A percentile compares a stretch with the other conserved stretches of the same genome.
These are phyloP conservation scores for Ilex paraguariensis DNA, from an alignment of 305 asterid species.

Conservation along the genomic window DNA sequence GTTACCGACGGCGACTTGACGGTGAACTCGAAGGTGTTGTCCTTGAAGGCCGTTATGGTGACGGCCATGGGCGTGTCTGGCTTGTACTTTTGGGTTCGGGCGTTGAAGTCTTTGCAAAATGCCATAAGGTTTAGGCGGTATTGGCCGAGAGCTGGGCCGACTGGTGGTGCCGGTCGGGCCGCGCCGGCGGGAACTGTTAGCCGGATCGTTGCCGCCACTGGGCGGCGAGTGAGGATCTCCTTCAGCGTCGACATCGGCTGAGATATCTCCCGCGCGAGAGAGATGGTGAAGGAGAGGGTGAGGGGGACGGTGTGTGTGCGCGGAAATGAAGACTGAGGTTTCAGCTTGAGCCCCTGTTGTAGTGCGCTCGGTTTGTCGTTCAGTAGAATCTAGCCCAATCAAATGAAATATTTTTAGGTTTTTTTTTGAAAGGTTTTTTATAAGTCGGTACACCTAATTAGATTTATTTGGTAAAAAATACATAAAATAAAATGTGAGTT, in stretches of 20 bases:
- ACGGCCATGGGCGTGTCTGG: slow-evolving; percentile 81
- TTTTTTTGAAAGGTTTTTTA: no score
- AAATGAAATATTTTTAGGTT: no score
- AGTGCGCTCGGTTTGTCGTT: no score
- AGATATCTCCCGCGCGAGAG: no score
- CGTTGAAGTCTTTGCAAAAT: slow-evolving; percentile 92
- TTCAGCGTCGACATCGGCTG: slow-evolving; percentile 52
- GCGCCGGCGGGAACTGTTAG: slow-evolving; percentile 85
- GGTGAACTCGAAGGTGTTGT: slow-evolving; percentile 77
- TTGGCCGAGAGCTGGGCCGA: slow-evolving; percentile 86
- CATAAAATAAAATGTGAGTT: no score
- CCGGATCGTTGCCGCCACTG: slow-evolving; percentile 85
- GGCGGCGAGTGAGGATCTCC: slow-evolving; percentile 83
- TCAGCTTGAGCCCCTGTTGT: no score
- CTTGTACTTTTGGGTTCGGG: slow-evolving; percentile 79
- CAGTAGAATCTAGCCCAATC: no score
- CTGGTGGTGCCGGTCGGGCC: slow-evolving; percentile 88
- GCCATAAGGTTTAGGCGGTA: slow-evolving; percentile 87
- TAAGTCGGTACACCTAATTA: no score
- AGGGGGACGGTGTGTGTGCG: no score
- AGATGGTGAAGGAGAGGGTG: no score
- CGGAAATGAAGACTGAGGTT: no score
- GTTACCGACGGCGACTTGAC: slow-evolving; percentile 71
- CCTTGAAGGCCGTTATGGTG: slow-evolving; percentile 65
- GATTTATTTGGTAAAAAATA: no score